phyloP scores from a whole-genome alignment of 768 basidiomycete species.

The Multifurca ochricompacta region DNA sequence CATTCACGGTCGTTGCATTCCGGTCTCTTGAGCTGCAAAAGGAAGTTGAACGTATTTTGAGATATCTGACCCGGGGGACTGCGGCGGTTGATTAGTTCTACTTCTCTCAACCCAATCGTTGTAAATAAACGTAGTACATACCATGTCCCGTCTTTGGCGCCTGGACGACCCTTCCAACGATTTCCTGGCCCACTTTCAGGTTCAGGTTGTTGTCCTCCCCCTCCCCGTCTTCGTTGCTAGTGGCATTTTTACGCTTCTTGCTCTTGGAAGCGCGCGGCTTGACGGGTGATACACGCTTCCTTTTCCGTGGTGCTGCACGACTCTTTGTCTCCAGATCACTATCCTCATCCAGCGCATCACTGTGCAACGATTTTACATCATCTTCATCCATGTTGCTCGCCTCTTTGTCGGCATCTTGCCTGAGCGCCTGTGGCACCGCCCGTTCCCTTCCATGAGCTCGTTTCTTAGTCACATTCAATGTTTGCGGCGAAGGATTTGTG shows the following conservation, averaged over 20 bases:
- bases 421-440: neutral
- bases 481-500: neutral
- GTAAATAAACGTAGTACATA: slow-evolving; percentile 27
- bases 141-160: slow-evolving; percentile 82
- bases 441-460: neutral
- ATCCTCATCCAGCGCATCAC: slow-evolving; percentile 33
- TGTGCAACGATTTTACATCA: slow-evolving; percentile 27
- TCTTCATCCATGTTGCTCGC: slow-evolving; percentile 19
- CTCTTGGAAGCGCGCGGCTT: slow-evolving; percentile 17
- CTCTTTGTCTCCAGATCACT: slow-evolving; percentile 16
- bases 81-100: neutral
- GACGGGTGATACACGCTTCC: slow-evolving; percentile 23
- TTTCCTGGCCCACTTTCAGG: slow-evolving; percentile 55
- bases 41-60: slow-evolving; percentile 75
- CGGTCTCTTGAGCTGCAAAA: slow-evolving; percentile 60
- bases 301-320: slow-evolving; percentile 18
- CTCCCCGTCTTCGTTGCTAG: slow-evolving; percentile 33
- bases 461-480: neutral
- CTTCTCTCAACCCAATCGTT: neutral
- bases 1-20: slow-evolving; percentile 80
- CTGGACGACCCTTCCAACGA: slow-evolving; percentile 70
- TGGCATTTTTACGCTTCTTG: slow-evolving; percentile 25
- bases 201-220: slow-evolving; percentile 35
- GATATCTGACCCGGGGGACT: slow-evolving; percentile 84
- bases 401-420: neutral